These are phyloP conservation scores for Fusarium drepaniforme DNA, from an alignment of 2,329 filamentous ascomycete species.

Conservation along the genomic window DNA sequence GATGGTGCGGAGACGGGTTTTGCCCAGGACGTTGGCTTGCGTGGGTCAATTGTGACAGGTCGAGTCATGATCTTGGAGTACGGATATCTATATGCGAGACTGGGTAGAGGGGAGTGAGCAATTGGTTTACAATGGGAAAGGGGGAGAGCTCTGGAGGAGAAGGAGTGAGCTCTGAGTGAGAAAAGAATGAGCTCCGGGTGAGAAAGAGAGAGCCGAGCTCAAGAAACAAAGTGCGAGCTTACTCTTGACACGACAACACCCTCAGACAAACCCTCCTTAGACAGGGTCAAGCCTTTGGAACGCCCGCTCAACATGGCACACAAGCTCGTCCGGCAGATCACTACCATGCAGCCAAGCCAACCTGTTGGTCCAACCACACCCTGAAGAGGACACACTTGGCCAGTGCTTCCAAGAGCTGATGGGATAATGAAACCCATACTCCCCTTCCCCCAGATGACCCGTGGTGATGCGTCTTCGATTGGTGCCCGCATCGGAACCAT, in stretches of 20 bases:
- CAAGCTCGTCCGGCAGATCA: constrained; percentile 24
- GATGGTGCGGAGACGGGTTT: constrained; percentile 23
- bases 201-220: neutral
- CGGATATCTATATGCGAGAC: constrained; percentile 27
- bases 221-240: neutral
- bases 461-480: constrained; percentile 28
- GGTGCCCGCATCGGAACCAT: constrained; percentile 43
- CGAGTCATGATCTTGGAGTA: neutral
- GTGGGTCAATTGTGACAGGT: constrained; percentile 22
- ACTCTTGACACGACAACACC: neutral
- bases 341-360: constrained; percentile 30
- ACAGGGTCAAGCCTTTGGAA: neutral
- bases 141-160: neutral
- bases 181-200: neutral
- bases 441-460: constrained; percentile 31
- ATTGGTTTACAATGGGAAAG: neutral
- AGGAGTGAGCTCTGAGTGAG: neutral
- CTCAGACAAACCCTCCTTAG: neutral
- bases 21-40: constrained; percentile 25
- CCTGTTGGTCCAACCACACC: constrained; percentile 13
- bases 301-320: neutral
- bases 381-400: neutral
- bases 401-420: constrained; percentile 20
- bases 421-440: constrained; percentile 34
- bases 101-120: neutral